Base-by-base conservation (phyloP, 805 yeast species). In the Geotrichum ghanense region DNA sequence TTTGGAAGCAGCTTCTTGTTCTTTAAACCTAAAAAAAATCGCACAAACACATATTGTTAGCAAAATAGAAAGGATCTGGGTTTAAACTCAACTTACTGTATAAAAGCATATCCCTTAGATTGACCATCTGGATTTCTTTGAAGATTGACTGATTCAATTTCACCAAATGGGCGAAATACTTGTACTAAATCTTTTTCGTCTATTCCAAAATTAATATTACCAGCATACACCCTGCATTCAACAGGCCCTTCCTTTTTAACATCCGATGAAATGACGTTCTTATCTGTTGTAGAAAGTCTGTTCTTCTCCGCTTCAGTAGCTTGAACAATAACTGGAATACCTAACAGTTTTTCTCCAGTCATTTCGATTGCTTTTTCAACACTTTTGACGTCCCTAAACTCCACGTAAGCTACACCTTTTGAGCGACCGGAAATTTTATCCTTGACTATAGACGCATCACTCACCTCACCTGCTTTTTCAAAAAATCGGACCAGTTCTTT, bases 81-180 rank as follows among this genome's bases (percentile, higher is more conserved):
- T 7, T 12, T 7, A 31, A 19, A 31, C 17, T n/a, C 26, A n/a
- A 45, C 57, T 26, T 51, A 87, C 63, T 81, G 80, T 14, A 86
- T 72, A 57, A 86, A 86, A 0, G 87, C 92, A 63, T 82, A 87
- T 1, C 96, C 96, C 62, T 88, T 87, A 1, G 95, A 85, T 53
- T 79, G 74, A 3, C 94, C 92, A 0, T 87, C 83, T 64, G 92
- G 75, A 56, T 88, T 95, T 44, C 83, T 64, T 3, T 95, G 95
- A 57, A 88, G 71, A 60, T 83, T 92, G 1, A 87, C 94, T 63
- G 84, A 94, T 52, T 79, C 83, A 24, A 88, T 66, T 12, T 69
- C 66, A 14, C 97, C 97, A 60, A 68, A 88, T 2, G 73, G 63
- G 20, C 72, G 57, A 56, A 89, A 87, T n/a, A 86, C 67, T 17